Evolutionary conservation across 306 rosid species (phyloP).

Genomic region (Quercus alba): DNA sequence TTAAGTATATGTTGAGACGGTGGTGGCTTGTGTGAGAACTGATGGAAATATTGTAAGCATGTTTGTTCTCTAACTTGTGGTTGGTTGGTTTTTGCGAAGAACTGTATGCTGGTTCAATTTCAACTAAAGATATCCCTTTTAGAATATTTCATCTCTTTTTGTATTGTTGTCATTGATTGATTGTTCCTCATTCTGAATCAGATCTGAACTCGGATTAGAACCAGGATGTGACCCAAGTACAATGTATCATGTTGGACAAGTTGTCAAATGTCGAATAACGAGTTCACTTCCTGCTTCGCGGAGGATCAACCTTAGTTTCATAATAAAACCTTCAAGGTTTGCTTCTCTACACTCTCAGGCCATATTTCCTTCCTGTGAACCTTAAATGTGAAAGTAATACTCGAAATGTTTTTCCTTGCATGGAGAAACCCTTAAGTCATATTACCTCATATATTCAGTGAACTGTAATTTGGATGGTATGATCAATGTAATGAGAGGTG

Average conservation of each 20-base stretch:
- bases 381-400: not conserved
- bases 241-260: conserved; percentile 84
- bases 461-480: not conserved
- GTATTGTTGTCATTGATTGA: conserved; percentile 13
- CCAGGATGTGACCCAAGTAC: conserved; percentile 71
- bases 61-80: not conserved
- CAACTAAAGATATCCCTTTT: not conserved
- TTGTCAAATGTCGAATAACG: conserved; percentile 75
- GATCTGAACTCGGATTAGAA: conserved; percentile 89
- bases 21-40: not conserved
- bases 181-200: conserved; percentile 38
- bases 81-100: not conserved
- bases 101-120: not conserved
- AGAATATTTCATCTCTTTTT: conserved; percentile 6
- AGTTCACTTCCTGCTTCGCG: conserved; percentile 62
- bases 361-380: not conserved
- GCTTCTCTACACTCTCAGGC: conserved; percentile 11
- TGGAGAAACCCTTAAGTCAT: not conserved
- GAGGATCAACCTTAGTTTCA: conserved; percentile 88
- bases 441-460: not conserved
- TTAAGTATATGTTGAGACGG: not conserved
- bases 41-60: no score
- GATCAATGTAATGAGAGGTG: not conserved
- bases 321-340: conserved; percentile 78
- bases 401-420: not conserved